These are phyloP conservation scores for Metschnikowia lachancei DNA, from an alignment of 805 yeast genomes.

Conservation along the genomic window DNA sequence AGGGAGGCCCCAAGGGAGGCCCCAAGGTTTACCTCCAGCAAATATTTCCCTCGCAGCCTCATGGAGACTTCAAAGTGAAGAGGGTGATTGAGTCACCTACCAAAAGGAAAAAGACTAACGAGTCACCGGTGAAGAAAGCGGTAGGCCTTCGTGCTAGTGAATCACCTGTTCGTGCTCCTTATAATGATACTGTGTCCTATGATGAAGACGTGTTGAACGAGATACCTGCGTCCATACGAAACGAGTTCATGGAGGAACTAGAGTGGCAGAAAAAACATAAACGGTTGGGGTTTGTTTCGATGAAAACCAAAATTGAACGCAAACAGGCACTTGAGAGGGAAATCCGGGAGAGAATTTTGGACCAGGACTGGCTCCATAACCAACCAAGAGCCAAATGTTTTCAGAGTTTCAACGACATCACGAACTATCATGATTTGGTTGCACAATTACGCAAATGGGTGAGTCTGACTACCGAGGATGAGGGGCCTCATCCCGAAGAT, in stretches of 20 bases:
- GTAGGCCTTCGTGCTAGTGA: not conserved
- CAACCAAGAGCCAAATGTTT: conserved; percentile 5
- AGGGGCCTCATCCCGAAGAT: conserved; percentile 21
- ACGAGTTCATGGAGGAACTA: conserved; percentile 37
- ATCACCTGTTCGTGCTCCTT: conserved; percentile 17
- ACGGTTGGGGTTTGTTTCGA: conserved; percentile 24
- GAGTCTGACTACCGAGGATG: conserved; percentile 10
- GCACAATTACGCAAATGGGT: conserved; percentile 16
- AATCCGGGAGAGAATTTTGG: conserved; percentile 9
- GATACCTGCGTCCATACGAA: conserved; percentile 37
- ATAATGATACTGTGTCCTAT: conserved; percentile 29
- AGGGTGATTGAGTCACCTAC: conserved; percentile 34
- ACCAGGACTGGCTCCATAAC: conserved; percentile 14
- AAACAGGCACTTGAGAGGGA: conserved; percentile 5
- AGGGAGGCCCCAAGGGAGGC: conserved; percentile 16
- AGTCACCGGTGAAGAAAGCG: conserved; percentile 25
- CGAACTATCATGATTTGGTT: conserved; percentile 8
- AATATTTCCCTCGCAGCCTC: conserved; percentile 33
- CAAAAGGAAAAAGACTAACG: conserved; percentile 13
- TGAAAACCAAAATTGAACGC: conserved; percentile 27
- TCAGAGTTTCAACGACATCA: conserved; percentile 3
- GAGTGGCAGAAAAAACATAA: conserved; percentile 30
- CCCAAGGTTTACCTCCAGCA: conserved; percentile 37
- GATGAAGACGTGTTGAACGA: conserved; percentile 38
- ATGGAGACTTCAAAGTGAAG: conserved; percentile 29